phyloP scores from a whole-genome alignment of 345 rosid genomes.

The Salix arbutifolia region DNA sequence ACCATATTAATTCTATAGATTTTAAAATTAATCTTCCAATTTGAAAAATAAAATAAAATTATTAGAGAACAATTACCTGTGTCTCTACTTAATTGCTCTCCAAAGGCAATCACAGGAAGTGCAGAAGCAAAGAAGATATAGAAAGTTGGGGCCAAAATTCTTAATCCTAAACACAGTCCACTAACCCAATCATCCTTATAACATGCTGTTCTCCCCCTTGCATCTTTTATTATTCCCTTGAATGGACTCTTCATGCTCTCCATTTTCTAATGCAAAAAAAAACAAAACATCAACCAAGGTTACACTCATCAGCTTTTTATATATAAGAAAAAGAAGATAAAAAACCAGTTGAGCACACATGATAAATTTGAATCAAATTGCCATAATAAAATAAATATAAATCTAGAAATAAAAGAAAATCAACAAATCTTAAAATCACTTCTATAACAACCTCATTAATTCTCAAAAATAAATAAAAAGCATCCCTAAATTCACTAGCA shows the following conservation, averaged over 20 bases:
- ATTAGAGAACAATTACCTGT: slow-evolving; percentile 43
- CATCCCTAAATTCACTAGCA: neutral
- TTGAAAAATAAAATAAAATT: neutral
- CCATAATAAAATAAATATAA: neutral
- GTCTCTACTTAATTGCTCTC: slow-evolving; percentile 75
- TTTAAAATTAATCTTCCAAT: neutral
- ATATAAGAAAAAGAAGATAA: neutral
- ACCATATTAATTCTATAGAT: neutral
- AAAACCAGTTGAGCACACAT: neutral
- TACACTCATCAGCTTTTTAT: neutral
- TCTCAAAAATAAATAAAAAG: neutral
- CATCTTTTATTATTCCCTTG: slow-evolving; percentile 59
- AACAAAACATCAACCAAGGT: neutral
- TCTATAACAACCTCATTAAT: neutral
- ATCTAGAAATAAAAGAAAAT: neutral
- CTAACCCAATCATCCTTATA: slow-evolving; percentile 66
- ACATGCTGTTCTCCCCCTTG: slow-evolving; percentile 53
- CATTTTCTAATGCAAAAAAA: slow-evolving; percentile 24
- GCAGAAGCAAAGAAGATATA: slow-evolving; percentile 85
- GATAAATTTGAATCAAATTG: neutral
- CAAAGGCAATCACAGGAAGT: slow-evolving; percentile 85
- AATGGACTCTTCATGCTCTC: slow-evolving; percentile 50
- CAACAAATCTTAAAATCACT: neutral
- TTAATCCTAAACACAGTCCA: slow-evolving; percentile 46
- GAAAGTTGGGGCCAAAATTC: slow-evolving; percentile 67